Conservation (phyloP, 2,329 filamentous ascomycete species). For the Colletotrichum simmondsii region DNA sequence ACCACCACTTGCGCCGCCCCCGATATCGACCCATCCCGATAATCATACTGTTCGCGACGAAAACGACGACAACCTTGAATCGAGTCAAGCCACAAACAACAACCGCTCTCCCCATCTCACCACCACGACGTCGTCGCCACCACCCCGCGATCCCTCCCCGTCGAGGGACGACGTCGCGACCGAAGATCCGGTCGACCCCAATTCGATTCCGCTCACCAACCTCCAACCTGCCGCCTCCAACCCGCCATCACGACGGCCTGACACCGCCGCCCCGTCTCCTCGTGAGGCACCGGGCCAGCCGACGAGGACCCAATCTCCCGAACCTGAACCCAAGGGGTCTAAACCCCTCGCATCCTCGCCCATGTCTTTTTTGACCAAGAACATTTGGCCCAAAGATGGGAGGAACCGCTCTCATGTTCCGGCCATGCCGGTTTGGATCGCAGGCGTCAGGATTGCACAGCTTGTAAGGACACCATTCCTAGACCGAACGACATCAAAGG, state of each 20-base stretch:
- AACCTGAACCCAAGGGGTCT: slow-evolving; percentile 22
- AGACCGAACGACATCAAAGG: not conserved
- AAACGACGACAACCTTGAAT: not conserved
- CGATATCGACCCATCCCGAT: not conserved
- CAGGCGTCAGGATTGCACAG: slow-evolving; percentile 30
- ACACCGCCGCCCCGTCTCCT: slow-evolving; percentile 18
- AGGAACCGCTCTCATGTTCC: slow-evolving; percentile 34
- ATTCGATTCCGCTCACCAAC: not conserved
- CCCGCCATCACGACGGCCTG: slow-evolving; percentile 4
- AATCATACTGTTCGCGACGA: not conserved
- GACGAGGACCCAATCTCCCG: slow-evolving; percentile 26
- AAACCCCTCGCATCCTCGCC: slow-evolving; percentile 18
- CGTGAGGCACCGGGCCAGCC: slow-evolving; percentile 27
- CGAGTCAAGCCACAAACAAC: not conserved
- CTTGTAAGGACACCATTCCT: slow-evolving; percentile 26
- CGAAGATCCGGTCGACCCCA: not conserved
- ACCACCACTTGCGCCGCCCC: not conserved
- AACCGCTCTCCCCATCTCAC: not conserved
- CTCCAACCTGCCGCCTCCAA: not conserved
- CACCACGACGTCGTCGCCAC: slow-evolving; percentile 19
- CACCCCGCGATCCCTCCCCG: slow-evolving; percentile 1
- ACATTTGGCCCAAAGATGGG: slow-evolving; percentile 36
- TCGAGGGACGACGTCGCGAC: not conserved
- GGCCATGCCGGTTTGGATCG: slow-evolving; percentile 35
- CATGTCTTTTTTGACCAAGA: slow-evolving; percentile 33